Base-by-base conservation (phyloP, 2,329 filamentous ascomycete genomes). In the Trichoderma polysporum region DNA sequence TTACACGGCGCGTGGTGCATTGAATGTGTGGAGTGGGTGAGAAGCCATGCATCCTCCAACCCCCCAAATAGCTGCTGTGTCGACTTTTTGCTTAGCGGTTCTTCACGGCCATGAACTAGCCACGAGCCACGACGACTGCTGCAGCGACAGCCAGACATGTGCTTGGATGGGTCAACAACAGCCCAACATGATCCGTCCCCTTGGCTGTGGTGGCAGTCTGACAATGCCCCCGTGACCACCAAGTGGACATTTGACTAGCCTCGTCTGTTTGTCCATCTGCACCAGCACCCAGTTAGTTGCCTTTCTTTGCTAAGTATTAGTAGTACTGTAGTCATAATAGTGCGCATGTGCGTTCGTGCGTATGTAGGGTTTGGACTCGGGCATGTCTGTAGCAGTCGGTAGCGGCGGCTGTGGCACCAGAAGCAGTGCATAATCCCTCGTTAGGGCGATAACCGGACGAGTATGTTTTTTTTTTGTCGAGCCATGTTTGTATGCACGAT, bases 191-290 rank as follows among this genome's bases (percentile, higher is more conserved):
- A 39, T 60, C 41, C 56, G 56, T 58, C 56, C 45, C 57, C 57
- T 29, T 54, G 22, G 56, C 52, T 27, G 45, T 54, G 60, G 60
- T 63, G 65, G 57, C 57, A 61, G 37, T 61, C 50, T 66, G 65
- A 59, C 47, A 52, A 60, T 56, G 65, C 57, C 52, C 57, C 57
- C 65, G 57, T 66, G 64, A 66, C 64, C 64, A 54, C n/a, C 41
- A 50, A 49, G 53, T 66, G 62, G 62, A 57, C 41, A 29, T 57
- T 47, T n/a, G 59, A 54, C 59, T 37, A 54, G 45, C 45, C 45
- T 52, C 35, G 53, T 41, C 53, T 22, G 52, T 35, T 56, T 29
- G 45, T 59, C 41, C 53, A 52, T 49, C 41, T 58, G 53, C 53
- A 58, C 39, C 45, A 39, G 52, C 37, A 39, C 27, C 60, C 60